Base-by-base conservation (phyloP, 371 early-diverging fungal species). In the Apophysomyces ossiformis region DNA sequence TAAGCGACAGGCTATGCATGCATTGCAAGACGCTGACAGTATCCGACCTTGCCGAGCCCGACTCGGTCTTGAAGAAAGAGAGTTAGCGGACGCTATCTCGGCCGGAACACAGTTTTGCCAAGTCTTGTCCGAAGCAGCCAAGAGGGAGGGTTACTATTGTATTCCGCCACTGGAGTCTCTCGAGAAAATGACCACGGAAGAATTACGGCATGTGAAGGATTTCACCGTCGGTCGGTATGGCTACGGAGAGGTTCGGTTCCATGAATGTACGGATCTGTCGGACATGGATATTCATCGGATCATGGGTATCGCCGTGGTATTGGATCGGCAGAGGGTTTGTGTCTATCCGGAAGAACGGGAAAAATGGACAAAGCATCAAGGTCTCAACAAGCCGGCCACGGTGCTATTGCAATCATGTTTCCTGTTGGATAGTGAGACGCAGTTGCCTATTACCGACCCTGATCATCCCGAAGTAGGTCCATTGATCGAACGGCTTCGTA, bases 321-420 rank as follows among this genome's bases (percentile, higher is more conserved):
- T 98, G 57, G 82, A 74, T n/a, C 83, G 80, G 39, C 89, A 88
- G 58, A 79, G 78, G 38, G 86, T 89, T 73, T 88, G 84, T 1
- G 94, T 97, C 4, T 97, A 97, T 68, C 95, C 95, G 1, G 89
- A 91, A 43, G 91, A 93, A 43, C 70, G 72, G 26, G 60, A 60
- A 50, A 96, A 95, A 76, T 93, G 93, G 36, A 85, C 92, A 4
- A 83, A 86, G 32, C 97, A 97, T 4, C 71, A 84, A 66, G 95
- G 95, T 12, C 75, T 98, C 45, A 98, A 98, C 70, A 93, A 93
- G 0, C 91, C 91, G 4, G 96, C 97, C 0, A 76, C 79, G n/a
- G 86, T 97, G 37, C 81, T 84, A 11, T 83, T 98, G 45, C 84
- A 90, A 12, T 70, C 82, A 5, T 97, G 97, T 75, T 96, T 89